phyloP scores from a whole-genome alignment of 2,329 filamentous ascomycete species.

The Mollisia scopiformis region DNA sequence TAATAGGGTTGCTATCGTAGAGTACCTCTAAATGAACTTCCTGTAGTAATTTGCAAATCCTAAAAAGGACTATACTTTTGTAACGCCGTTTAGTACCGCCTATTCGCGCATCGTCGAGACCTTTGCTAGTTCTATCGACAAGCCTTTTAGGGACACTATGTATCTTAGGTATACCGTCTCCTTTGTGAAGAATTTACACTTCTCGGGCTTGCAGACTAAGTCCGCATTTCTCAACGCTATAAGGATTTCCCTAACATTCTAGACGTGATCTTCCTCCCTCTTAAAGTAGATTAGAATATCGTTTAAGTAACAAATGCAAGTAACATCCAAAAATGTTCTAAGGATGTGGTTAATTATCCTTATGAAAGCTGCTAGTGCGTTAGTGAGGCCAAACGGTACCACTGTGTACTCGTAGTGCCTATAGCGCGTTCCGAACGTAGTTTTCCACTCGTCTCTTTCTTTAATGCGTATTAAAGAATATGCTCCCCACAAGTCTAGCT shows the following conservation, averaged over 20 bases:
- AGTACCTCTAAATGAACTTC: not conserved
- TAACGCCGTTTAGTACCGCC: not conserved
- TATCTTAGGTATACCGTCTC: not conserved
- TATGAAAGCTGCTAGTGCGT: slow-evolving; percentile 22
- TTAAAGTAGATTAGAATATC: slow-evolving; percentile 1
- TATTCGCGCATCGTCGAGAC: not conserved
- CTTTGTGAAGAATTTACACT: not conserved
- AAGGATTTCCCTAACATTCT: not conserved
- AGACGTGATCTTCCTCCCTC: not conserved
- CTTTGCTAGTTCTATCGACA: not conserved
- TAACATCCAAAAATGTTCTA: slow-evolving; percentile 16
- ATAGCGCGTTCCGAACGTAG: not conserved
- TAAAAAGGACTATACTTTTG: not conserved
- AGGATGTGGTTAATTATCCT: slow-evolving; percentile 23
- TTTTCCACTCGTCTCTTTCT: slow-evolving; percentile 1
- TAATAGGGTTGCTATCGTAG: not conserved
- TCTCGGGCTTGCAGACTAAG: not conserved
- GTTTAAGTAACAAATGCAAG: slow-evolving; percentile 16
- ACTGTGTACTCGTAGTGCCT: slow-evolving; percentile 35
- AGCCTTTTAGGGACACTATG: not conserved
- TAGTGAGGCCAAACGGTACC: slow-evolving; percentile 34
- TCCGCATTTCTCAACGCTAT: not conserved
- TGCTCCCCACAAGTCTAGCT: not conserved
- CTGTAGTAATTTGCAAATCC: not conserved
- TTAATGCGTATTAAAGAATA: not conserved